Conservation (phyloP, 225 moss, liverwort and hornwort species). For the Pleurozium schreberi region DNA sequence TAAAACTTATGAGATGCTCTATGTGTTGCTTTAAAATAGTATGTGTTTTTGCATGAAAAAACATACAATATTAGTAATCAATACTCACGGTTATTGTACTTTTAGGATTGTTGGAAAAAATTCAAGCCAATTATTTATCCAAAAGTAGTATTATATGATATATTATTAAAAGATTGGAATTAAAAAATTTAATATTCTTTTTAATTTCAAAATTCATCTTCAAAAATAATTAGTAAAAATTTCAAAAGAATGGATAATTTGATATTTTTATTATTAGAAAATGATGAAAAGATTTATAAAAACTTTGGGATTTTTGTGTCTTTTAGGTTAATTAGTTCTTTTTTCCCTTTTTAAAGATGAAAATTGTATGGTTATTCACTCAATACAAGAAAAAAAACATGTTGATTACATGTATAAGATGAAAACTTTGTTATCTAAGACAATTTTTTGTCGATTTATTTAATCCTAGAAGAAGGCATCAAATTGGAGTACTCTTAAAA, state of each 20-base stretch:
- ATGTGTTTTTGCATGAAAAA: no score
- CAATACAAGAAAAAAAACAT: not conserved
- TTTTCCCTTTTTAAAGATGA: not conserved
- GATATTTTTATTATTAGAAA: not conserved
- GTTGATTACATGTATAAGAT: not conserved
- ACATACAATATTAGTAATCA: no score
- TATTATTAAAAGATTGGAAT: no score
- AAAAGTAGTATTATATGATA: no score
- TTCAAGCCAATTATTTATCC: not conserved
- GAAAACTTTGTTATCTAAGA: not conserved
- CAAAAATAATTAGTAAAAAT: not conserved
- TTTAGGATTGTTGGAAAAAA: not conserved
- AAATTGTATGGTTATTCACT: not conserved
- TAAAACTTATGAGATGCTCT: not conserved
- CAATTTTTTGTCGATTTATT: no score
- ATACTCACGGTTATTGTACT: not conserved
- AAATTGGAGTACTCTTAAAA: not conserved
- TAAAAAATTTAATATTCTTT: no score
- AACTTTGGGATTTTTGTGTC: rapidly evolving
- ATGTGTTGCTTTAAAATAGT: not conserved
- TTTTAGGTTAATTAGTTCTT: not conserved
- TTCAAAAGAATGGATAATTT: not conserved
- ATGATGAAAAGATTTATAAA: not conserved
- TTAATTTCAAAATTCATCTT: not conserved
- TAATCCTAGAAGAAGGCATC: not conserved